Conservation (phyloP, 306 rosid genomes). For the Notholithocarpus densiflorus region DNA sequence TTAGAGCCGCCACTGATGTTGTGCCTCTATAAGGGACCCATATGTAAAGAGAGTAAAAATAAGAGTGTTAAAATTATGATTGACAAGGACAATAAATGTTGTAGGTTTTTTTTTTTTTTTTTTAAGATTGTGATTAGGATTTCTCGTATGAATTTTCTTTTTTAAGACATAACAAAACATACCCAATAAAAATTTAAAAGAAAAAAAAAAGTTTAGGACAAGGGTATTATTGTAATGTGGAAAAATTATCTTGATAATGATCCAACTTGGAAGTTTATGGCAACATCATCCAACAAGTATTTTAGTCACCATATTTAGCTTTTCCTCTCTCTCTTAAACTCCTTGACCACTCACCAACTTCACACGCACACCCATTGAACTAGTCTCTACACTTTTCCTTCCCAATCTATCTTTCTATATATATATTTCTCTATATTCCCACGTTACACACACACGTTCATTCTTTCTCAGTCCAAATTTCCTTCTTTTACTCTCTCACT, state of each 20-base stretch:
- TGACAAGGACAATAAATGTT: no score
- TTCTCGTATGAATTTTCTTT: no score
- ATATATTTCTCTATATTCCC: background rate
- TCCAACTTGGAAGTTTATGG: background rate
- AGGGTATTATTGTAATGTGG: background rate
- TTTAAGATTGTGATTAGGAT: no score
- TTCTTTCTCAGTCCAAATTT: background rate
- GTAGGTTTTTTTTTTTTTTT: no score
- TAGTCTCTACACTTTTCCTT: background rate
- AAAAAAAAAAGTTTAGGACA: background rate
- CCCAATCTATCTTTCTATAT: background rate
- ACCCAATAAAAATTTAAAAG: background rate
- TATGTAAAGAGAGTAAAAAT: no score
- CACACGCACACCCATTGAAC: background rate
- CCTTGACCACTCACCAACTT: background rate
- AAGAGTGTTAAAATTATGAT: no score
- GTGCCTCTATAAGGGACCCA: no score
- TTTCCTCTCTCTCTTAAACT: background rate
- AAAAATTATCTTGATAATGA: background rate
- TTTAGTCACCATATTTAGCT: background rate
- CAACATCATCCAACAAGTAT: background rate
- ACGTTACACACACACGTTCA: background rate
- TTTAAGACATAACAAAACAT: background rate
- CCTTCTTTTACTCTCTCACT: background rate
- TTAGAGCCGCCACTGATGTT: rapidly evolving